Conservation (phyloP, 1,284 basidiomycete species). For the Tilletia setariae region DNA sequence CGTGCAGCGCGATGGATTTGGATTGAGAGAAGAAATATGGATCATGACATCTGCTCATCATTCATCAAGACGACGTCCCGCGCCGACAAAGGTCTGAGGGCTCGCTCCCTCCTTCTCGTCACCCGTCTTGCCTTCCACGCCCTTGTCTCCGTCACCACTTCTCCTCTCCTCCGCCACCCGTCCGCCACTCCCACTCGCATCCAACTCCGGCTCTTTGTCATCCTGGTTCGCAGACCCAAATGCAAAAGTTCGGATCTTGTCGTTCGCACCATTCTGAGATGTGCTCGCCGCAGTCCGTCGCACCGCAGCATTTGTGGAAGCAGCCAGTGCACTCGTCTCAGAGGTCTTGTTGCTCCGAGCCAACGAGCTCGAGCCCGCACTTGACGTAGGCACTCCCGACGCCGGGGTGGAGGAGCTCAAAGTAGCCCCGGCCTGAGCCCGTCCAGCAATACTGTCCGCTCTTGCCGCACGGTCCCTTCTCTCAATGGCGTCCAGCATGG, state of each 20-base stretch:
- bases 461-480: background rate
- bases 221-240: background rate
- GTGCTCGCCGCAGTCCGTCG: conserved; percentile 7
- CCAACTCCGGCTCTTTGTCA: conserved; percentile 23
- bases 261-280: background rate
- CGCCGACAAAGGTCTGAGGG: too few relatives aligned
- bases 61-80: too few relatives aligned
- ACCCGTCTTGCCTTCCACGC: too few relatives aligned
- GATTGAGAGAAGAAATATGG: too few relatives aligned
- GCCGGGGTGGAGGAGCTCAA: too few relatives aligned
- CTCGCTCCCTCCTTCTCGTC: too few relatives aligned
- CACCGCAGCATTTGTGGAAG: background rate
- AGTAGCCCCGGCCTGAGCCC: background rate
- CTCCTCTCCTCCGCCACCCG: conserved; percentile 32
- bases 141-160: too few relatives aligned
- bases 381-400: background rate
- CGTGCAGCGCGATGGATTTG: too few relatives aligned
- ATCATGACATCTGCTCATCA: too few relatives aligned
- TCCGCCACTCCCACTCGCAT: conserved; percentile 35
- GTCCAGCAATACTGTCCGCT: conserved; percentile 3
- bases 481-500: conserved; percentile 13
- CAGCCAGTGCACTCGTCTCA: background rate
- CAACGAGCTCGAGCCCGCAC: background rate
- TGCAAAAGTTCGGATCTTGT: background rate
- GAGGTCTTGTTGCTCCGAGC: background rate